Conservation (phyloP, 768 basidiomycete species). For the Cystofilobasidium capitatum region DNA sequence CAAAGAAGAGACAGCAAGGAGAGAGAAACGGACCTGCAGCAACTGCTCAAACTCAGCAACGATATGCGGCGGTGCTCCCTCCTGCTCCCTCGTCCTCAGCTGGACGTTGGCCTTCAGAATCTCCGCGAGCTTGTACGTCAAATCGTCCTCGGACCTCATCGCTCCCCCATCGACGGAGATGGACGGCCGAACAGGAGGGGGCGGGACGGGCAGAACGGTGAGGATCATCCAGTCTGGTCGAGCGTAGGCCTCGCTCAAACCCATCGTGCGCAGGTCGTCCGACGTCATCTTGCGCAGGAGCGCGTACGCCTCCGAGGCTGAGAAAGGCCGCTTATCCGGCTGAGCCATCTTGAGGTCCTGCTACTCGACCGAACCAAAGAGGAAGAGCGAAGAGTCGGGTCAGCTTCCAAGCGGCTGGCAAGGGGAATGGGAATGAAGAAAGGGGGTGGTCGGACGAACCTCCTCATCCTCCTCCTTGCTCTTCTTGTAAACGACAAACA, state of each 20-base stretch:
- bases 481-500: constrained; percentile 89
- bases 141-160: constrained; percentile 93
- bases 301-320: constrained; percentile 80
- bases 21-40: constrained; percentile 57
- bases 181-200: constrained; percentile 93
- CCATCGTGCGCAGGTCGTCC: constrained; percentile 74
- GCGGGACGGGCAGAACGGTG: constrained; percentile 93
- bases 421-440: background rate
- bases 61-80: constrained; percentile 92
- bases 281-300: constrained; percentile 94
- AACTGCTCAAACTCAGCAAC: constrained; percentile 93
- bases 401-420: background rate
- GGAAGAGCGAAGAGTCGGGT: background rate
- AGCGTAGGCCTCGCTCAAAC: constrained; percentile 89
- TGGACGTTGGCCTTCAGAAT: constrained; percentile 92
- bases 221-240: constrained; percentile 99
- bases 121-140: constrained; percentile 95
- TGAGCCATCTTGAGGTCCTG: constrained; percentile 33
- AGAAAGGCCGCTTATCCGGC: constrained; percentile 48
- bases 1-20: constrained; percentile 8
- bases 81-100: constrained; percentile 83
- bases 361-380: constrained; percentile 28
- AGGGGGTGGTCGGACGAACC: constrained; percentile 46
- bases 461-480: constrained; percentile 73
- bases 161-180: constrained; percentile 94